These are phyloP conservation scores for Dipteronia sinensis DNA, from an alignment of 345 rosid species.

Conservation along the genomic window DNA sequence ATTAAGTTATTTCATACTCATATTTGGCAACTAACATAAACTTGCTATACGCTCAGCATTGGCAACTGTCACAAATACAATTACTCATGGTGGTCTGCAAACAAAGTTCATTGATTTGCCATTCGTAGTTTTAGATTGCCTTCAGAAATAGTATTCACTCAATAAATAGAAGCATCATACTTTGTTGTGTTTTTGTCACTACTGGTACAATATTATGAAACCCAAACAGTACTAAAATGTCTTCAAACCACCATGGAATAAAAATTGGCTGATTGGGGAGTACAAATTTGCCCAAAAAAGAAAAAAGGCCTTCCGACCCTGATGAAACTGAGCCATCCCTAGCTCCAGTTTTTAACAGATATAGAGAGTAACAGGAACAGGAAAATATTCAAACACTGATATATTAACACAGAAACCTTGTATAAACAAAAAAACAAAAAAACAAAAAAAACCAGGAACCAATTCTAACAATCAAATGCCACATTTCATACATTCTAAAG, in stretches of 20 bases:
- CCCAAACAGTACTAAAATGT: neutral
- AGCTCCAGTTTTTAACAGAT: neutral
- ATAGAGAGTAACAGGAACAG: neutral
- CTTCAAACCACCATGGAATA: neutral
- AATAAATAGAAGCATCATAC: conserved; percentile 6
- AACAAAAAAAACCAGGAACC: neutral
- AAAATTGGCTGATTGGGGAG: neutral
- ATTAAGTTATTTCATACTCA: conserved; percentile 11
- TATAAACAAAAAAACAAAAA: too few species aligned
- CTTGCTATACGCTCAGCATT: conserved; percentile 7
- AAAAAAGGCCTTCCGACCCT: neutral
- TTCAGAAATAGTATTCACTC: conserved; percentile 1
- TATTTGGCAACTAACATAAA: conserved; percentile 9
- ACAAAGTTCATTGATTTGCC: neutral
- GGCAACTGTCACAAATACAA: neutral
- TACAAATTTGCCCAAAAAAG: neutral
- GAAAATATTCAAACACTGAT: neutral
- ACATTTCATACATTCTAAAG: neutral
- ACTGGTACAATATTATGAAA: neutral
- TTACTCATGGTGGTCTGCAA: neutral
- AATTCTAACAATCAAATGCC: conserved; percentile 1
- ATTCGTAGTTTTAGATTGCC: neutral
- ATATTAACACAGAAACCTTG: neutral
- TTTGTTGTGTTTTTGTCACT: neutral
- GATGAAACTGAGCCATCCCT: neutral